Percentiles rank a stretch among this genome's conserved stretches.
Evolutionary conservation across 306 rosid species (phyloP).

Genomic region (Rubus parviflorus): DNA sequence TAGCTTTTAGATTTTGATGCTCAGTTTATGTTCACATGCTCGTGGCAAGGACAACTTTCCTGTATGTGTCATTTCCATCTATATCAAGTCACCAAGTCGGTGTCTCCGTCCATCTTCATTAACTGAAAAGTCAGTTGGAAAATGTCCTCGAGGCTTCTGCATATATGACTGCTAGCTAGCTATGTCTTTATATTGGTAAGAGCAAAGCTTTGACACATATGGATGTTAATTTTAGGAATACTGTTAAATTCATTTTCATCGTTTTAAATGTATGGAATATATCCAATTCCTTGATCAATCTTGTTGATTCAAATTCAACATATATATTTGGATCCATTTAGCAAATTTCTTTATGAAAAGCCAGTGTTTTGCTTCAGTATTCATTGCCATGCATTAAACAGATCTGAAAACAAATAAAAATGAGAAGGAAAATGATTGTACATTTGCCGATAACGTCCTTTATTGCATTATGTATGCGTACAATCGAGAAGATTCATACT

Average conservation of each 20-base stretch:
- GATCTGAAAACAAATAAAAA: background rate
- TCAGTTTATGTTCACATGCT: no score
- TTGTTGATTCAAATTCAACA: background rate
- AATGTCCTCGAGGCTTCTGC: background rate
- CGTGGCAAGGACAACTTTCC: background rate
- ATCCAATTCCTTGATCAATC: background rate
- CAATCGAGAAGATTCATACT: slow-evolving; percentile 20
- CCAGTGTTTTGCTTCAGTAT: background rate
- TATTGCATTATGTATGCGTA: slow-evolving; percentile 25
- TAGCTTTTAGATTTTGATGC: background rate
- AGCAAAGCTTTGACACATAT: background rate
- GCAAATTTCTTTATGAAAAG: background rate
- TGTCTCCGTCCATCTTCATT: background rate
- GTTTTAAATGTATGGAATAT: background rate
- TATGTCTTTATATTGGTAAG: background rate
- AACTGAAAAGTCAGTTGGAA: background rate
- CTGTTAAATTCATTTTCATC: background rate
- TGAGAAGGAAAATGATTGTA: background rate
- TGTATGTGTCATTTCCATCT: background rate
- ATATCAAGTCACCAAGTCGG: background rate
- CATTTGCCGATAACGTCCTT: slow-evolving; percentile 15
- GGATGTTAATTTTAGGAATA: background rate
- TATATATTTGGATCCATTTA: background rate
- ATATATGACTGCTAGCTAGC: background rate
- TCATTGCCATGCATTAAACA: background rate